These are phyloP conservation scores for Peterozyma xylosa DNA, from an alignment of 805 yeast species.

Conservation along the genomic window DNA sequence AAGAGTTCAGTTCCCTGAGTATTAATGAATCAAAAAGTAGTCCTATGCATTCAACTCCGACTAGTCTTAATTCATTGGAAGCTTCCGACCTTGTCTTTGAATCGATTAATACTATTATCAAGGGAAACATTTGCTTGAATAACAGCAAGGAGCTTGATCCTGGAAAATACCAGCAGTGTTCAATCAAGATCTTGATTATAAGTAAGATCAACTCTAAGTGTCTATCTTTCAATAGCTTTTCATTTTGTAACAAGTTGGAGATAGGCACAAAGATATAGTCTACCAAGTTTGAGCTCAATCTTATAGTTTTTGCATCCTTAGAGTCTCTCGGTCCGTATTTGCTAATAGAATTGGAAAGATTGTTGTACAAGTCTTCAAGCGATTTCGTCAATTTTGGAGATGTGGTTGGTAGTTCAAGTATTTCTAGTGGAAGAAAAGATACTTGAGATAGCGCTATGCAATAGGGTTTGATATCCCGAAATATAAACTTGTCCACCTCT, in stretches of 20 bases:
- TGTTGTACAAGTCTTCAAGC: slow-evolving; percentile 23
- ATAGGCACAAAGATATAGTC: slow-evolving; percentile 61
- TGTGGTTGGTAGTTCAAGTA: slow-evolving; percentile 19
- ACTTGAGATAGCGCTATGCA: slow-evolving; percentile 37
- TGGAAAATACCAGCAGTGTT: slow-evolving; percentile 36
- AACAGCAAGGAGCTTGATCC: slow-evolving; percentile 28
- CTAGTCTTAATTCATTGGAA: slow-evolving; percentile 27
- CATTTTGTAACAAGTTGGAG: slow-evolving; percentile 42
- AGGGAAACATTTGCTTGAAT: slow-evolving; percentile 37
- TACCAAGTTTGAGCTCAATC: slow-evolving; percentile 35
- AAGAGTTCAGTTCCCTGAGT: slow-evolving; percentile 20
- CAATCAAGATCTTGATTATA: slow-evolving; percentile 35
- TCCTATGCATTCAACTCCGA: slow-evolving; percentile 25
- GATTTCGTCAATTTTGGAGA: slow-evolving; percentile 23
- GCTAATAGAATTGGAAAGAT: slow-evolving; percentile 11
- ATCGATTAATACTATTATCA: slow-evolving; percentile 39
- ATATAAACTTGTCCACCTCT: slow-evolving; percentile 10
- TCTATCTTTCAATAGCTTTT: slow-evolving; percentile 31
- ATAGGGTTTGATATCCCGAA: slow-evolving; percentile 26
- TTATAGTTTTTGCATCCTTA: not conserved
- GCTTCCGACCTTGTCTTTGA: slow-evolving; percentile 20
- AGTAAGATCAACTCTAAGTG: slow-evolving; percentile 37
- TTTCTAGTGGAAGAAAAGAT: slow-evolving; percentile 30
- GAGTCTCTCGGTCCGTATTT: not conserved
- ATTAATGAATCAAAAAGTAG: slow-evolving; percentile 24